phyloP scores from a whole-genome alignment of 202 grass and related monocot species.

The Miscanthus sacchariflorus region DNA sequence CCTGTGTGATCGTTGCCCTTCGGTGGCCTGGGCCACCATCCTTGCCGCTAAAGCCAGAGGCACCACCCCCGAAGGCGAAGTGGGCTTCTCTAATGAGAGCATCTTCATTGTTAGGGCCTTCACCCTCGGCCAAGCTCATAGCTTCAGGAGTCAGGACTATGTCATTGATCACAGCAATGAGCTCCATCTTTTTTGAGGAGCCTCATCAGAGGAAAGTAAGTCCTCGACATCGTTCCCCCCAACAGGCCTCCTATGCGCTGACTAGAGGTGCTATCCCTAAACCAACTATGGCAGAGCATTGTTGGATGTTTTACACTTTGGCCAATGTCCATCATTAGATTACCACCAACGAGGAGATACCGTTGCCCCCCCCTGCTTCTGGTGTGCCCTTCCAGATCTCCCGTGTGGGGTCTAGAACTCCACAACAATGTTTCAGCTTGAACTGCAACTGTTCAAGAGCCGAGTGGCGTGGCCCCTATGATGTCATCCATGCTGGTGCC shows the following conservation, averaged over 20 bases:
- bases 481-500: accelerated
- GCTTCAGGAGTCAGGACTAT: not conserved
- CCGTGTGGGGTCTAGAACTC: accelerated
- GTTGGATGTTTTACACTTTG: not conserved
- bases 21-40: too few species aligned
- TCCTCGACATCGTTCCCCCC: too few species aligned
- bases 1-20: too few species aligned
- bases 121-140: too few species aligned
- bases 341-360: not conserved
- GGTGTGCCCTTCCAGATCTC: not conserved
- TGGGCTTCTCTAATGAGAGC: too few species aligned
- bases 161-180: accelerated
- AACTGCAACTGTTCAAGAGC: too few species aligned
- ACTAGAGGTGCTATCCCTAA: not conserved
- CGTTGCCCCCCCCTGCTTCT: not conserved
- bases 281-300: accelerated
- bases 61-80: too few species aligned
- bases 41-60: too few species aligned
- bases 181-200: not conserved
- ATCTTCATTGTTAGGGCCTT: too few species aligned
- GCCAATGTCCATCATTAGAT: not conserved
- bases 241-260: not conserved
- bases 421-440: too few species aligned
- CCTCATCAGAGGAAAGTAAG: not conserved
- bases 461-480: accelerated